Conservation (phyloP, 2,329 filamentous ascomycete genomes). For the Arachnopeziza araneosa region DNA sequence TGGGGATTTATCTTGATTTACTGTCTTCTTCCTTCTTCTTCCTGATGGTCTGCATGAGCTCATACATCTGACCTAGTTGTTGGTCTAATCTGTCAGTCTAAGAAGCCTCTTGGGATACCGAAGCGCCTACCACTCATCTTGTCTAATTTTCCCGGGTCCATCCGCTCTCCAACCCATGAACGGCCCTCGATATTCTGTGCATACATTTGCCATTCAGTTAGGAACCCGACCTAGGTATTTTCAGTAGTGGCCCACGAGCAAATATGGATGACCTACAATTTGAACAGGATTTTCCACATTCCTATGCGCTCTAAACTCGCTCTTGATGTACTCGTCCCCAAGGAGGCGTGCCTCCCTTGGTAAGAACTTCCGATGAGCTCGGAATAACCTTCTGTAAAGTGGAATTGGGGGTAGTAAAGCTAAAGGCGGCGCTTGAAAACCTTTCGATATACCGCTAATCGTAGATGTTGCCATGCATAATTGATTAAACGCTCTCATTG, state of each 20-base stretch:
- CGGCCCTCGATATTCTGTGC: slow-evolving; percentile 89
- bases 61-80: slow-evolving; percentile 88
- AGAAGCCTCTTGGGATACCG: neutral
- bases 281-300: slow-evolving; percentile 86
- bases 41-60: slow-evolving; percentile 80
- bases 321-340: slow-evolving; percentile 89
- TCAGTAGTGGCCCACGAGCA: neutral
- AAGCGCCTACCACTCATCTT: slow-evolving; percentile 81
- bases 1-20: neutral
- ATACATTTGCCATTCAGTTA: slow-evolving; percentile 95
- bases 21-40: slow-evolving; percentile 29
- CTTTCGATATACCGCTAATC: slow-evolving; percentile 16
- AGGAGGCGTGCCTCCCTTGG: slow-evolving; percentile 69
- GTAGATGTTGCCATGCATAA: slow-evolving; percentile 25
- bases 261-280: slow-evolving; percentile 57
- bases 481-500: slow-evolving; percentile 22
- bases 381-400: slow-evolving; percentile 81
- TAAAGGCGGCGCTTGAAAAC: slow-evolving; percentile 24
- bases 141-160: slow-evolving; percentile 77
- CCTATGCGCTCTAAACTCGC: slow-evolving; percentile 81
- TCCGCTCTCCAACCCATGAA: slow-evolving; percentile 73
- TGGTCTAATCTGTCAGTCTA: slow-evolving; percentile 58
- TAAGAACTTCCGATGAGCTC: slow-evolving; percentile 77
- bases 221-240: slow-evolving; percentile 73
- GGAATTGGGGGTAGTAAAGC: slow-evolving; percentile 49